Evolutionary conservation across 768 basidiomycete genomes (phyloP).

Genomic region (Daedaleopsis nitida): DNA sequence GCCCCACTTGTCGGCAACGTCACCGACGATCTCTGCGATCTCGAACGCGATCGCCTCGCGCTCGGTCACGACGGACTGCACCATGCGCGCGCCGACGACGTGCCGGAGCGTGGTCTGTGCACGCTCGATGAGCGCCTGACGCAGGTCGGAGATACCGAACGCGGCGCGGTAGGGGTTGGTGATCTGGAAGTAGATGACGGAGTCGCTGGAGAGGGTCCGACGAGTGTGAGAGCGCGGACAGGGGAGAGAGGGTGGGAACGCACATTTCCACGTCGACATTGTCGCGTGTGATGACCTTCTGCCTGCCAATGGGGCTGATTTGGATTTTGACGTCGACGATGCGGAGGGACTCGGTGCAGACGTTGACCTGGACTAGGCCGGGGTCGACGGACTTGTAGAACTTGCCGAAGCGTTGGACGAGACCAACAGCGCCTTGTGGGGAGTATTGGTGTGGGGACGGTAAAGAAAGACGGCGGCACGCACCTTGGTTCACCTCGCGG

Average conservation of each 20-base stretch:
- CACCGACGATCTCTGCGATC: conserved; percentile 94
- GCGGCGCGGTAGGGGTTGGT: conserved; percentile 90
- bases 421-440: conserved; percentile 76
- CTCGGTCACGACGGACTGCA: conserved; percentile 96
- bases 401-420: conserved; percentile 91
- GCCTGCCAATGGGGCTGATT: conserved; percentile 83
- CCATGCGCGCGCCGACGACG: conserved; percentile 91
- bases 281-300: conserved; percentile 92
- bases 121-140: conserved; percentile 80
- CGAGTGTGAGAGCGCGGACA: conserved; percentile 1
- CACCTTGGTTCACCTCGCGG: conserved; percentile 83
- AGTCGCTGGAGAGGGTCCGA: conserved; percentile 56
- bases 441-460: conserved; percentile 9
- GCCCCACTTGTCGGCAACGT: conserved; percentile 95
- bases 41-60: conserved; percentile 96
- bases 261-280: conserved; percentile 95
- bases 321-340: conserved; percentile 96
- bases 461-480: conserved; percentile 7
- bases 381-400: conserved; percentile 97
- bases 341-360: conserved; percentile 87
- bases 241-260: conserved; percentile 31
- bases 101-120: conserved; percentile 96
- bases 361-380: conserved; percentile 89
- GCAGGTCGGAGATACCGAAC: conserved; percentile 90
- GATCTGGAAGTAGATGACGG: conserved; percentile 93